Conservation (phyloP, 305 asterid species). For the Fraxinus platypoda region DNA sequence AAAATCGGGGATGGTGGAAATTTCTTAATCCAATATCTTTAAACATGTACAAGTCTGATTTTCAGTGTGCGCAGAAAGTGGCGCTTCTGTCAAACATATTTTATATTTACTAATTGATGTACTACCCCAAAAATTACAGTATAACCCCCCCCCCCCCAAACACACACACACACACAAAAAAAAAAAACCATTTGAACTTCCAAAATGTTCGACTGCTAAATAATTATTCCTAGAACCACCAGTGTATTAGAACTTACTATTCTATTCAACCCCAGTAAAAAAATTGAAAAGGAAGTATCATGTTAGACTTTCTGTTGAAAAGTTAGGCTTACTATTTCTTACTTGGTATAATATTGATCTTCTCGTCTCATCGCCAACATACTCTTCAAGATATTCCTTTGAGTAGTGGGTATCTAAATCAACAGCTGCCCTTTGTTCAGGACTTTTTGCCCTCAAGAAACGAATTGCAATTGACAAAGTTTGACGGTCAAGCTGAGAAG, state of each 20-base stretch:
- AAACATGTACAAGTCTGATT: no score
- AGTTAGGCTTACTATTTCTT: conserved; percentile 31
- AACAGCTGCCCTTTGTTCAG: conserved; percentile 99
- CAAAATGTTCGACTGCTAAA: not conserved
- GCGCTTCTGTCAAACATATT: no score
- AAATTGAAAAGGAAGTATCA: not conserved
- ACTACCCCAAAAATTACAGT: not conserved
- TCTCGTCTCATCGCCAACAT: conserved; percentile 66
- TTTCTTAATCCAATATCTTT: no score
- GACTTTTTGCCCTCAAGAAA: conserved; percentile 85
- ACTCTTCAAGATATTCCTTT: conserved; percentile 91
- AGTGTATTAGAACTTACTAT: not conserved
- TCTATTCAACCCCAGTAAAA: not conserved
- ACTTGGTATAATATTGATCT: conserved; percentile 84
- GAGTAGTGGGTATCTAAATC: conserved; percentile 98
- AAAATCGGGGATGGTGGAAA: no score
- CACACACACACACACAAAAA: no score
- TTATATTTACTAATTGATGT: no score
- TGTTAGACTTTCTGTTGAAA: conserved; percentile 4
- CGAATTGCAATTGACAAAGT: conserved; percentile 86
- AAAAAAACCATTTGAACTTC: not conserved
- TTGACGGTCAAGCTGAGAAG: conserved; percentile 75
- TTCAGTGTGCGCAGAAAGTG: no score
- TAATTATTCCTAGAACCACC: not conserved
- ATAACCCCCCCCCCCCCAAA: not conserved